Conservation (phyloP, 371 early-diverging fungal genomes). For the Rhizomucor miehei region DNA sequence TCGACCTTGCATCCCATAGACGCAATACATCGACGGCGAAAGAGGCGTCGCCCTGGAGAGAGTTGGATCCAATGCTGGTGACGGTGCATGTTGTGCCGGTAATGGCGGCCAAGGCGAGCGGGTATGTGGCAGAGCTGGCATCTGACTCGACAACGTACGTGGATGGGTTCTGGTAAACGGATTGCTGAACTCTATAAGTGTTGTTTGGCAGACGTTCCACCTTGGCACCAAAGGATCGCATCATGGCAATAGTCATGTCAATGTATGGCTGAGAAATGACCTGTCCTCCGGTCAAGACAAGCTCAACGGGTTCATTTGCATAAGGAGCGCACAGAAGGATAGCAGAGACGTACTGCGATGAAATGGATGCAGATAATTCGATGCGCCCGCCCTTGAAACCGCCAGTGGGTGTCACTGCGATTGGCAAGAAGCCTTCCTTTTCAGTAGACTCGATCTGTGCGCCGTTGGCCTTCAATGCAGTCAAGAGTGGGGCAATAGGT, state of each 20-base stretch:
- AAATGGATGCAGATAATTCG: slow-evolving; percentile 87
- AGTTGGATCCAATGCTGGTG: slow-evolving; percentile 85
- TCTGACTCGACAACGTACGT: slow-evolving; percentile 92
- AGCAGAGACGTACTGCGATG: slow-evolving; percentile 97
- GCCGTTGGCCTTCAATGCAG: slow-evolving; percentile 80
- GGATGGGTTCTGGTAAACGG: slow-evolving; percentile 78
- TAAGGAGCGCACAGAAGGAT: slow-evolving; percentile 95
- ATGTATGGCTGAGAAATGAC: slow-evolving; percentile 98
- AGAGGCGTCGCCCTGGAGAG: slow-evolving; percentile 89
- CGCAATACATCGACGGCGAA: slow-evolving; percentile 90
- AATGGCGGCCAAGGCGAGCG: slow-evolving; percentile 96
- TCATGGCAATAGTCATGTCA: slow-evolving; percentile 98
- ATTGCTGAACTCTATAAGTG: slow-evolving; percentile 79
- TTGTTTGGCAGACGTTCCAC: slow-evolving; percentile 78
- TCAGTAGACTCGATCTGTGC: slow-evolving; percentile 76
- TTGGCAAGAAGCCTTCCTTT: slow-evolving; percentile 84
- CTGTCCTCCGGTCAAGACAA: slow-evolving; percentile 85
- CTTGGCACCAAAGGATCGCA: slow-evolving; percentile 88
- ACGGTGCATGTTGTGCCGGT: slow-evolving; percentile 88
- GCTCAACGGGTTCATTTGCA: slow-evolving; percentile 75
- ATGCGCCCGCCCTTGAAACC: slow-evolving; percentile 90
- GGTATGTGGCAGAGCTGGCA: slow-evolving; percentile 97
- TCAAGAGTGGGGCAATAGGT: slow-evolving; percentile 90
- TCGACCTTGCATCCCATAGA: slow-evolving; percentile 90
- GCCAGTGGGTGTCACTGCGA: slow-evolving; percentile 71